phyloP scores from a whole-genome alignment of 108 stramenopile genomes.

The Cyclotella atomus region DNA sequence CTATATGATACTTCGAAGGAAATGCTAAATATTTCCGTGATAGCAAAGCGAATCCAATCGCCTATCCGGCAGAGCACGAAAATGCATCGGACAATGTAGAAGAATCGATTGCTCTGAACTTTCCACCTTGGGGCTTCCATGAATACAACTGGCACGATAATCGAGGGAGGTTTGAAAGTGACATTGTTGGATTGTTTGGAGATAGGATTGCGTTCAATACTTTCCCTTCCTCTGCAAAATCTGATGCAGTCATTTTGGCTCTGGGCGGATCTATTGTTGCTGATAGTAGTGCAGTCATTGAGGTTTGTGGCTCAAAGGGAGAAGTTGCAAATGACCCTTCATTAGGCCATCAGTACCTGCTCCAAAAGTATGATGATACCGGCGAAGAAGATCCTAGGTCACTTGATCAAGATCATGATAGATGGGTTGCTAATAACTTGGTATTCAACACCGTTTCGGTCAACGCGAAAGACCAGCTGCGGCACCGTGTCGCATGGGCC shows the following conservation, averaged over 20 bases:
- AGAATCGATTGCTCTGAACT: conserved; percentile 23
- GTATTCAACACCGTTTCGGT: conserved; percentile 40
- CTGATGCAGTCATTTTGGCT: conserved; percentile 8
- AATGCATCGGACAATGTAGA: conserved; percentile 26
- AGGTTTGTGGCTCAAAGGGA: conserved; percentile 50
- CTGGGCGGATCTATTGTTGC: conserved; percentile 30
- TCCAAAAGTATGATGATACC: conserved; percentile 32
- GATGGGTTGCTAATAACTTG: conserved; percentile 26
- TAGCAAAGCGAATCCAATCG: conserved; percentile 19
- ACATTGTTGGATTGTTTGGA: conserved; percentile 24
- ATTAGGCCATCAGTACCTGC: conserved; percentile 32
- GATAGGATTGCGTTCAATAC: conserved; percentile 22
- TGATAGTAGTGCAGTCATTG: conserved; percentile 15
- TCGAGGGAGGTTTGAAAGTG: conserved; percentile 28
- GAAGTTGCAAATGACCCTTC: conserved; percentile 43
- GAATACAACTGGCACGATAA: conserved; percentile 31
- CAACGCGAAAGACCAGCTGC: conserved; percentile 46
- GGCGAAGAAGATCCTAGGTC: conserved; percentile 24
- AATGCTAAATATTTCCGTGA: conserved; percentile 12
- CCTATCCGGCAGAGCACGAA: conserved; percentile 23
- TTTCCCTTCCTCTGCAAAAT: conserved; percentile 32
- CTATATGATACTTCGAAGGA: too few relatives aligned
- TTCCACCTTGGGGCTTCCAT: conserved; percentile 31
- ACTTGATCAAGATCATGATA: conserved; percentile 47
- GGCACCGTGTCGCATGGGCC: conserved; percentile 62